phyloP scores from a whole-genome alignment of 2,329 filamentous ascomycete genomes.

The Capronia americana region DNA sequence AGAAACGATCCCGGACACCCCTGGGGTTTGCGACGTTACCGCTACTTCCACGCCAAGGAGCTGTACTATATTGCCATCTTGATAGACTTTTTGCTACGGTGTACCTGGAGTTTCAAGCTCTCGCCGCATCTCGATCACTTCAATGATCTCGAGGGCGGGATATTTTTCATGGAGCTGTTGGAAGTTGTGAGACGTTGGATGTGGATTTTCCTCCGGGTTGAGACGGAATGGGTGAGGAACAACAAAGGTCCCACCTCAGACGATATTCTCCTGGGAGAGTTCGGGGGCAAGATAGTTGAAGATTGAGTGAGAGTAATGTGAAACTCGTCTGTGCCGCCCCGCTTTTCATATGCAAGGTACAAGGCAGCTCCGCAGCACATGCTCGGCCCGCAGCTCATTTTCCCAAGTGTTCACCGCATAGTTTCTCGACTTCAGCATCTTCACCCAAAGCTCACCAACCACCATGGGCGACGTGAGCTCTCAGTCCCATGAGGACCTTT shows the following conservation, averaged over 20 bases:
- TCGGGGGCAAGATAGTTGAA: conserved; percentile 69
- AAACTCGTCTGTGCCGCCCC: neutral
- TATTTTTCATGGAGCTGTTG: conserved; percentile 84
- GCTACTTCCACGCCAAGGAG: conserved; percentile 72
- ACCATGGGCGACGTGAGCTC: conserved; percentile 50
- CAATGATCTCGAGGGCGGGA: conserved; percentile 83
- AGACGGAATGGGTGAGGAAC: conserved; percentile 54
- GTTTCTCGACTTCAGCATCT: conserved; percentile 10
- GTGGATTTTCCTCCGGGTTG: conserved; percentile 56
- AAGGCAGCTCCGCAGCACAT: neutral
- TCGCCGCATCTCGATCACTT: conserved; percentile 81
- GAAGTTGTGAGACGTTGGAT: conserved; percentile 91
- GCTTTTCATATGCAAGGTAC: conserved; percentile 18
- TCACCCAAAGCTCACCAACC: conserved; percentile 35
- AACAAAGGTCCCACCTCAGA: conserved; percentile 64
- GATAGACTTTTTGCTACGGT: conserved; percentile 80
- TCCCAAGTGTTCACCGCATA: conserved; percentile 18
- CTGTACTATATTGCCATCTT: conserved; percentile 84
- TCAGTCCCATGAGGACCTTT: conserved; percentile 57
- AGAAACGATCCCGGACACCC: conserved; percentile 70
- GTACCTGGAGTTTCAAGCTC: conserved; percentile 90
- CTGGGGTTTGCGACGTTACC: conserved; percentile 76
- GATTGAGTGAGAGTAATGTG: conserved; percentile 51
- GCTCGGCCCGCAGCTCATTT: neutral
- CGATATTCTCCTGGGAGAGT: conserved; percentile 77